These are phyloP conservation scores for Mycena indigotica DNA, from an alignment of 768 basidiomycete species.

Conservation along the genomic window DNA sequence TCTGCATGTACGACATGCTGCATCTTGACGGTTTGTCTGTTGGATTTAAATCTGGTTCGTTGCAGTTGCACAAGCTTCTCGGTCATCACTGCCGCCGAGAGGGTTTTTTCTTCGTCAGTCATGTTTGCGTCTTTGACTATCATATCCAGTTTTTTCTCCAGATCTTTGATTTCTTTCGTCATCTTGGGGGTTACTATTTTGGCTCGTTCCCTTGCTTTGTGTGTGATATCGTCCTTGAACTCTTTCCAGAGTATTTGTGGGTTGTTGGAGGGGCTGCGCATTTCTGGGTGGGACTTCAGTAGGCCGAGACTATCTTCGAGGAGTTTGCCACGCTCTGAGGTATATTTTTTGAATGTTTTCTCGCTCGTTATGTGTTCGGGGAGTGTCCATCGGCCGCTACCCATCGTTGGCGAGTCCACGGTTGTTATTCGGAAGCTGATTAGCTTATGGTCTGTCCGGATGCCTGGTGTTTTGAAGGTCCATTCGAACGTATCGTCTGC, in stretches of 20 bases:
- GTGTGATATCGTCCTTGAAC: background rate
- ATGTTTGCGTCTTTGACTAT: background rate
- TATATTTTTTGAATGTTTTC: background rate
- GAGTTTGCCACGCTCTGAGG: background rate
- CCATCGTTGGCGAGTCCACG: constrained; percentile 27
- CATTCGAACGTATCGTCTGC: constrained; percentile 23
- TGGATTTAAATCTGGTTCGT: background rate
- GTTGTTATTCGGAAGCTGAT: constrained; percentile 25
- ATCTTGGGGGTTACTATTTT: background rate
- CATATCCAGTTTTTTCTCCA: background rate
- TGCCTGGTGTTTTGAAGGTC: constrained; percentile 21
- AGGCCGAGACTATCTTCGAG: background rate
- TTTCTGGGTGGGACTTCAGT: background rate
- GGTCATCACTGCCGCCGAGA: background rate
- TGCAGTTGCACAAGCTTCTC: background rate
- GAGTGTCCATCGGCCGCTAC: constrained; percentile 36
- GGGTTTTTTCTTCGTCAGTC: background rate
- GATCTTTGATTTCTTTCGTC: background rate
- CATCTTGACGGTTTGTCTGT: background rate
- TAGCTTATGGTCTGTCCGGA: constrained; percentile 35
- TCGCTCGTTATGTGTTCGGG: constrained; percentile 26
- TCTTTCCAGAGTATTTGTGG: background rate
- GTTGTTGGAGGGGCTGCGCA: background rate
- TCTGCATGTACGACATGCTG: background rate
- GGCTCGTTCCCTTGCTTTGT: background rate